Base-by-base conservation (phyloP, 2,329 filamentous ascomycete genomes). In the Huntiella savannae region DNA sequence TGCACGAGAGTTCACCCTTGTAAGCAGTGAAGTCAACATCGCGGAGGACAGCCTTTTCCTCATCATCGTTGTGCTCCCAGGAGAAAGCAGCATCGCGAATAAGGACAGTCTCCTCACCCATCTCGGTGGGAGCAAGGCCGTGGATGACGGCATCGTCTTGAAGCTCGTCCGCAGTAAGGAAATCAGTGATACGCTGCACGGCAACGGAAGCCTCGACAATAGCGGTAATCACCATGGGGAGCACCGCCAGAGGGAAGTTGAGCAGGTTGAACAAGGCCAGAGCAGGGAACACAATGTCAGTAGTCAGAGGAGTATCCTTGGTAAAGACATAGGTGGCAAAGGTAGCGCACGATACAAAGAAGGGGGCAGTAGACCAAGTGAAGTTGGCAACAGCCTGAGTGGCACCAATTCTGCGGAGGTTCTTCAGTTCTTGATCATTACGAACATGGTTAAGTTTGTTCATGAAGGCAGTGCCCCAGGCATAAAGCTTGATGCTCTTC, bases 401-500 rank as follows among this genome's bases (percentile, higher is more conserved):
- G 16, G 87, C 88, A 51, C 91, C 91, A 54, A 98, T 98, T 63
- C 88, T 95, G 52, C 91, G 81, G 48, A 98, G 71, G 19, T 92
- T 98, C 66, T 91, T 91, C 47, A 98, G 68, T 63, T 98, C 91
- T 55, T 85, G 75, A 56, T 98, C 91, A 62, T 98, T 98, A 62
- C 91, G 78, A 50, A 98, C 86, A 60, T 83, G 82, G 63, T 91
- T 96, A 49, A 98, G 75, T 63, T 93, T 94, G 62, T 86, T 91
- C 79, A 95, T 94, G 59, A 98, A 98, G 11, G 91, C 88, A 28
- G 79, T 81, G 32, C 87, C 88, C 91, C 91, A 98, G 28, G 91
- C 91, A 60, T 95, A 98, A 15, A 98, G 74, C 66, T 98, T 98
- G 67, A 98, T 91, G 59, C 86, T 93, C 68, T 98, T 98, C 83